Conservation (phyloP, 495 filamentous ascomycete genomes). For the Penicillium cosmopolitanum region DNA sequence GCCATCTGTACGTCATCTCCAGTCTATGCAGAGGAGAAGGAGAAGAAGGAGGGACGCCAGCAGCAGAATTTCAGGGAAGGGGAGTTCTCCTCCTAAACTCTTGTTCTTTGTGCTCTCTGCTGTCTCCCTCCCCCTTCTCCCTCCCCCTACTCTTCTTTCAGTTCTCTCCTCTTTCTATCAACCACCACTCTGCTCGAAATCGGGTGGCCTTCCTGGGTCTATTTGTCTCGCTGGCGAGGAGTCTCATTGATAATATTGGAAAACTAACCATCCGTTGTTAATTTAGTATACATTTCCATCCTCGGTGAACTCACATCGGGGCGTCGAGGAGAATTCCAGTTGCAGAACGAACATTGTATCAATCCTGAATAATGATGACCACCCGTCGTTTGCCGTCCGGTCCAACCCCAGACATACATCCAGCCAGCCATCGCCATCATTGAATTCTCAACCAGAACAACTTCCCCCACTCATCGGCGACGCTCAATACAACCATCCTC, state of each 20-base stretch:
- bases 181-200: not conserved
- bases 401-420: conserved; percentile 41
- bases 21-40: not conserved
- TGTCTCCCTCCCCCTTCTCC: conserved; percentile 15
- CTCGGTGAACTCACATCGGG: conserved; percentile 23
- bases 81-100: not conserved
- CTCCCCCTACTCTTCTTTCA: not conserved
- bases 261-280: conserved; percentile 17
- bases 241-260: conserved; percentile 5
- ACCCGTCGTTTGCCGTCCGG: conserved; percentile 52
- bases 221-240: conserved; percentile 12
- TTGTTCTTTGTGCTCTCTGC: conserved; percentile 4
- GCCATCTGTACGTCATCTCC: conserved; percentile 37
- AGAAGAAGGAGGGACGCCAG: not conserved
- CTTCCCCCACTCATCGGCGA: conserved; percentile 28
- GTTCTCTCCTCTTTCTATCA: conserved; percentile 5
- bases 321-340: conserved; percentile 37
- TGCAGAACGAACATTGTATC: conserved; percentile 47
- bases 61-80: conserved; percentile 9
- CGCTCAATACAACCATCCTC: conserved; percentile 26
- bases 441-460: conserved; percentile 30
- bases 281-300: conserved; percentile 29
- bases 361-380: conserved; percentile 55
- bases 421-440: conserved; percentile 37
- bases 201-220: conserved; percentile 21